Conservation (phyloP, 2,329 filamentous ascomycete species). For the Chrysoporthe puriensis region DNA sequence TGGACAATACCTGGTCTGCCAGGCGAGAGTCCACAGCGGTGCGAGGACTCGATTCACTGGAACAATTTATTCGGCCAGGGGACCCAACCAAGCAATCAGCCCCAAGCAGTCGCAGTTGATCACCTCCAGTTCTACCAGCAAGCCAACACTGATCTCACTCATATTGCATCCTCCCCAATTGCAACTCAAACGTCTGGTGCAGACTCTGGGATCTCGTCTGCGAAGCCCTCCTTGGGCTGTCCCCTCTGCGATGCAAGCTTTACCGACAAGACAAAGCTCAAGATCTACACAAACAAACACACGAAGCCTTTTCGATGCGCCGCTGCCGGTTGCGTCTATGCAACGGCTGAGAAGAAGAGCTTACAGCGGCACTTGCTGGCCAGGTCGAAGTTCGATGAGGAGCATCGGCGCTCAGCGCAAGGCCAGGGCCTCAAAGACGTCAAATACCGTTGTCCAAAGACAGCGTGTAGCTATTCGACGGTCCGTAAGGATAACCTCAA, state of each 20-base stretch:
- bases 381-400: slow-evolving; percentile 23
- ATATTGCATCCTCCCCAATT: neutral
- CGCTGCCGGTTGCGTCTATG: slow-evolving; percentile 19
- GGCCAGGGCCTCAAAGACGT: slow-evolving; percentile 7
- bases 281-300: slow-evolving; percentile 28
- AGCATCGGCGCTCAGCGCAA: slow-evolving; percentile 20
- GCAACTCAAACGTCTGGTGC: neutral
- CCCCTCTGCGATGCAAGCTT: slow-evolving; percentile 18
- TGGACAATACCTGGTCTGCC: neutral
- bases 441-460: slow-evolving; percentile 13
- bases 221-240: slow-evolving; percentile 5
- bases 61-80: neutral
- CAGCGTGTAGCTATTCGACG: slow-evolving; percentile 21
- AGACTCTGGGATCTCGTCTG: neutral
- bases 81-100: neutral
- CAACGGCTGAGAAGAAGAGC: slow-evolving; percentile 27
- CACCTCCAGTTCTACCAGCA: neutral
- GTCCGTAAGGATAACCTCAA: slow-evolving; percentile 25
- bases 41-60: neutral
- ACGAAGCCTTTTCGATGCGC: slow-evolving; percentile 26
- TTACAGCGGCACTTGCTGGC: slow-evolving; percentile 25
- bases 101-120: neutral
- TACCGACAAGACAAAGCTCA: slow-evolving; percentile 21
- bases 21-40: neutral
- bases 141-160: neutral